These are phyloP conservation scores for Euphrasia confusa DNA, from an alignment of 257 asterid genomes.

Conservation along the genomic window DNA sequence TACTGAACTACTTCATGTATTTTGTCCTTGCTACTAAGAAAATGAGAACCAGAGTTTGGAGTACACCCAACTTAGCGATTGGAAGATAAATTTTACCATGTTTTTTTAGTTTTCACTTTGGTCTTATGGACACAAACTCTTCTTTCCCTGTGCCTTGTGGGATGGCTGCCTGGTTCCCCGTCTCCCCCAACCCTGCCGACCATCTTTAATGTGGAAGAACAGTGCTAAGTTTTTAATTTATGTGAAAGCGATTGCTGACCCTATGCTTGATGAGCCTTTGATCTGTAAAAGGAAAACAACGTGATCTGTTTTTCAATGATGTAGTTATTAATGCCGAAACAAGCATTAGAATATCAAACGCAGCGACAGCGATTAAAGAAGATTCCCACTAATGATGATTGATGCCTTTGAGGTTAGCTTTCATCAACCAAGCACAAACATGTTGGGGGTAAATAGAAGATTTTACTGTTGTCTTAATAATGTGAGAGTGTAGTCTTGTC, in stretches of 20 bases:
- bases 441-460: slow-evolving; percentile 23
- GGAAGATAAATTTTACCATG: background rate
- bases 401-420: slow-evolving; percentile 24
- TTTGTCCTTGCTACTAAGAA: background rate
- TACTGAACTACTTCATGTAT: background rate
- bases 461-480: slow-evolving; percentile 13
- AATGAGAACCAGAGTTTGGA: background rate
- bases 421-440: slow-evolving; percentile 24
- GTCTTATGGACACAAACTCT: slow-evolving; percentile 3
- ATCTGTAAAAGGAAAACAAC: background rate
- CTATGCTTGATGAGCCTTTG: slow-evolving; percentile 17
- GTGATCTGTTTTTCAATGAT: slow-evolving; percentile 14
- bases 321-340: slow-evolving; percentile 11
- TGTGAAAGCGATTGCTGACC: slow-evolving; percentile 24
- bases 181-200: no score
- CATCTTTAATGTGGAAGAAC: slow-evolving; percentile 1
- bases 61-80: background rate
- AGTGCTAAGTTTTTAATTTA: background rate
- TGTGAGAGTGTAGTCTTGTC: background rate
- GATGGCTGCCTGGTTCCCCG: no score
- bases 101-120: background rate
- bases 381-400: slow-evolving; percentile 26
- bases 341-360: slow-evolving; percentile 1
- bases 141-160: no score
- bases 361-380: slow-evolving; percentile 27